Evolutionary conservation across 495 filamentous ascomycete genomes (phyloP).

Genomic region (Polyplosphaeria fusca): DNA sequence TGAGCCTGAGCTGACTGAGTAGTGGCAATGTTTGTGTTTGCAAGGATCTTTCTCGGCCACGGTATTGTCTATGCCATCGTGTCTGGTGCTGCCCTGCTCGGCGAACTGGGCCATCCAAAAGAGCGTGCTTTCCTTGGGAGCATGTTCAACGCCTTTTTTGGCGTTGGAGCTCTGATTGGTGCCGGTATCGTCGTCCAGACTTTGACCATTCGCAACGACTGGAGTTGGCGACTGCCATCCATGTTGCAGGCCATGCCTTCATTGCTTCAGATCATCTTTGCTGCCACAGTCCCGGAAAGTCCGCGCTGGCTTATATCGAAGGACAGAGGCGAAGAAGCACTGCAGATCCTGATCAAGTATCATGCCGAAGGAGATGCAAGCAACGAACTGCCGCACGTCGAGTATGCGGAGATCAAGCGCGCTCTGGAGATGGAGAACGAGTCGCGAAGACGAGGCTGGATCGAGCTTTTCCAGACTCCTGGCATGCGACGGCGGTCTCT

Average conservation of each 20-base stretch:
- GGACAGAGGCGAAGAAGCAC: conserved; percentile 26
- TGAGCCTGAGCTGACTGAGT: conserved; percentile 19
- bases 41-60: conserved; percentile 55
- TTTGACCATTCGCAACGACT: conserved; percentile 51
- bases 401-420: conserved; percentile 57
- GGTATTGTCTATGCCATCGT: conserved; percentile 56
- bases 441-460: conserved; percentile 51
- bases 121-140: conserved; percentile 62
- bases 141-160: conserved; percentile 64
- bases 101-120: conserved; percentile 63
- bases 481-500: conserved; percentile 17
- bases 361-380: conserved; percentile 57
- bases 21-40: conserved; percentile 61
- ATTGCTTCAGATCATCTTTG: conserved; percentile 32
- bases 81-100: conserved; percentile 60
- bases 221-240: conserved; percentile 65
- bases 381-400: conserved; percentile 54
- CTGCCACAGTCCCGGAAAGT: conserved; percentile 16
- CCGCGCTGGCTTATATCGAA: conserved; percentile 26
- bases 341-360: conserved; percentile 45
- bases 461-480: conserved; percentile 42
- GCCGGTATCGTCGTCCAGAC: conserved; percentile 57
- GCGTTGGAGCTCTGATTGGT: conserved; percentile 59
- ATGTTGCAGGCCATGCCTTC: conserved; percentile 54
- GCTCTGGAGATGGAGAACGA: conserved; percentile 58